These are phyloP conservation scores for Clonostachys solani DNA, from an alignment of 2,329 filamentous ascomycete species.

Conservation along the genomic window DNA sequence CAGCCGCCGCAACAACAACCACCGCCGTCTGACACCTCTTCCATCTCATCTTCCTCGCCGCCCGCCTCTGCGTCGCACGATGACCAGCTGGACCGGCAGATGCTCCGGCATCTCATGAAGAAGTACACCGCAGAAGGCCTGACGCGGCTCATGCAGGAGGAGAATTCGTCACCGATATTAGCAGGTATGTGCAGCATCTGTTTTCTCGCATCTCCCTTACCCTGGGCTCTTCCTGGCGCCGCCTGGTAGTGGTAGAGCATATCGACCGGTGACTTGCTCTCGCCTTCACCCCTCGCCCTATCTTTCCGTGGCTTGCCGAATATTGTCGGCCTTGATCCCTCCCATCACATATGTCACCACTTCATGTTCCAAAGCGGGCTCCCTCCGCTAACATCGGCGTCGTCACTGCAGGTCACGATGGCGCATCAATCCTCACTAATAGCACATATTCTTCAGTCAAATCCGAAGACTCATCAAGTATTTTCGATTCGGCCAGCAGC, in stretches of 20 bases:
- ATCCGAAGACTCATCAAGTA: constrained; percentile 26
- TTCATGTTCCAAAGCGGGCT: no score
- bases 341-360: no score
- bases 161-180: constrained; percentile 2
- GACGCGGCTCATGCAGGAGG: constrained; percentile 10
- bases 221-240: neutral
- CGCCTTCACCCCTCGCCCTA: no score
- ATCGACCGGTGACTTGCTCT: no score
- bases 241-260: no score
- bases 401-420: constrained; percentile 16
- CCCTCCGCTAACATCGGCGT: no score
- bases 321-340: no score
- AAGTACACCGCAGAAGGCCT: constrained; percentile 10
- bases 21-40: neutral
- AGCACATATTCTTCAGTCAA: constrained; percentile 25
- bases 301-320: no score
- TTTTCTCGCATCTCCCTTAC: constrained; percentile 4
- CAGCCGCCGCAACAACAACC: neutral
- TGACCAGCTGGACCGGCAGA: constrained; percentile 9
- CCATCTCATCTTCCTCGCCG: neutral
- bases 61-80: neutral
- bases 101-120: constrained; percentile 12
- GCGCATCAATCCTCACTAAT: constrained; percentile 25
- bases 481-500: constrained; percentile 26
- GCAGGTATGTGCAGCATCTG: constrained; percentile 1